Conservation (phyloP, 2,329 filamentous ascomycete species). For the Colletotrichum paranaense region DNA sequence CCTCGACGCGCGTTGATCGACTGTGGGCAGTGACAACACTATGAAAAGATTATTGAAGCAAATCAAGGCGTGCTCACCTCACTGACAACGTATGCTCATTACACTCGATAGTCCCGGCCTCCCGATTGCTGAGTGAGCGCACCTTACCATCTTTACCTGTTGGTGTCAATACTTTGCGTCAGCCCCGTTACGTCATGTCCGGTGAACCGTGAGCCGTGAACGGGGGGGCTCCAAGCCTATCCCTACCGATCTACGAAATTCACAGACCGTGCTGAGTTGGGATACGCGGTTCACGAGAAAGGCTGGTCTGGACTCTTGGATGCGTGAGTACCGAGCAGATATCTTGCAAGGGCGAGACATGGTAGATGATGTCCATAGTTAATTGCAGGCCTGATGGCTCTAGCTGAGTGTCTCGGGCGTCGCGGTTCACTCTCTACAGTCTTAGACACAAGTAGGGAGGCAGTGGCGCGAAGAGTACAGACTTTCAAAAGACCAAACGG, state of each 20-base stretch:
- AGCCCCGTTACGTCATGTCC: conserved; percentile 24
- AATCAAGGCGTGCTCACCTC: not conserved
- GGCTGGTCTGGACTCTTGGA: not conserved
- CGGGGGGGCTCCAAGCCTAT: not conserved
- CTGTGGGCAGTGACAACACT: not conserved
- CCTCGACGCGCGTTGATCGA: conserved; percentile 16
- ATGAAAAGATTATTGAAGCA: not conserved
- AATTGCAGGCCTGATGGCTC: too few relatives aligned
- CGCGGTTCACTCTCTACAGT: not conserved
- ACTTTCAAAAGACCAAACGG: not conserved
- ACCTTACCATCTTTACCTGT: not conserved
- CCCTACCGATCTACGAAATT: conserved; percentile 6
- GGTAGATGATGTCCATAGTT: not conserved
- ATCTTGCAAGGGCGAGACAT: not conserved
- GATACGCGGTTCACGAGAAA: not conserved
- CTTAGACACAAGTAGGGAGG: not conserved
- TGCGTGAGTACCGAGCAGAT: not conserved
- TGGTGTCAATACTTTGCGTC: not conserved
- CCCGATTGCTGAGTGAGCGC: not conserved
- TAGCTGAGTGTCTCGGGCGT: not conserved
- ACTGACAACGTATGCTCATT: not conserved
- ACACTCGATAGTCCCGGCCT: not conserved
- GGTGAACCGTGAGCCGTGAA: not conserved
- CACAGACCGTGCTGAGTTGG: too few relatives aligned
- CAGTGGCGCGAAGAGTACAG: not conserved